A percentile compares a stretch with the other conserved stretches of the same genome.
Evolutionary conservation across 176 grass and related monocot species (phyloP).

Genomic region (Hordeum marinum): DNA sequence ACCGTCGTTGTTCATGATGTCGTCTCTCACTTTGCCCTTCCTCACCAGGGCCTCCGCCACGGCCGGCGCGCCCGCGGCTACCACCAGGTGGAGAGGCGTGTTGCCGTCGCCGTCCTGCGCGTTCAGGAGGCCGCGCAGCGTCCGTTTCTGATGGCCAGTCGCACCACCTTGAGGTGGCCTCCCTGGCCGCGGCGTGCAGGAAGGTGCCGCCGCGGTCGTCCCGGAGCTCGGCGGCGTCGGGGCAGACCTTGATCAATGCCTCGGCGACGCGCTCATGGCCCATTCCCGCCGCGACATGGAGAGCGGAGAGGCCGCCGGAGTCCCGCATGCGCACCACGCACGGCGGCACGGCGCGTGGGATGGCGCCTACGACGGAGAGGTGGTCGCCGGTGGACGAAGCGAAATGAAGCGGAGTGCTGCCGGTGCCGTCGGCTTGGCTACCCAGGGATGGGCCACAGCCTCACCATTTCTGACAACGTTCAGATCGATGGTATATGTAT

Average conservation of each 20-base stretch:
- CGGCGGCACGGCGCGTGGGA: background rate
- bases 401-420: slow-evolving; percentile 20
- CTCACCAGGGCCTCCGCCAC: background rate
- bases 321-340: background rate
- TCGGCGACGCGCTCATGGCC: background rate
- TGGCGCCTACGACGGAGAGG: background rate
- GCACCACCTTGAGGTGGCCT: background rate
- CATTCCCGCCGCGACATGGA: slow-evolving; percentile 22
- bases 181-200: slow-evolving; percentile 4
- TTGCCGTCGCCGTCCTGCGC: slow-evolving; percentile 11
- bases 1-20: background rate
- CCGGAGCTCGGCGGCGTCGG: background rate
- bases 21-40: background rate
- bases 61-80: background rate
- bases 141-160: background rate
- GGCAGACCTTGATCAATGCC: background rate
- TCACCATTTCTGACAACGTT: slow-evolving; percentile 1
- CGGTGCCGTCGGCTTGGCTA: background rate
- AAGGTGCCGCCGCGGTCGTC: background rate
- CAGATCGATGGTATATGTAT: background rate
- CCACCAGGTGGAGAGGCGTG: slow-evolving; percentile 16
- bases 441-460: background rate
- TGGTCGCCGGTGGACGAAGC: background rate
- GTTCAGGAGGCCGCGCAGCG: background rate
- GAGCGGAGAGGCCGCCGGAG: background rate